Evolutionary conservation across 78 protist species (phyloP).

Genomic region (Diacronema lutheri): DNA sequence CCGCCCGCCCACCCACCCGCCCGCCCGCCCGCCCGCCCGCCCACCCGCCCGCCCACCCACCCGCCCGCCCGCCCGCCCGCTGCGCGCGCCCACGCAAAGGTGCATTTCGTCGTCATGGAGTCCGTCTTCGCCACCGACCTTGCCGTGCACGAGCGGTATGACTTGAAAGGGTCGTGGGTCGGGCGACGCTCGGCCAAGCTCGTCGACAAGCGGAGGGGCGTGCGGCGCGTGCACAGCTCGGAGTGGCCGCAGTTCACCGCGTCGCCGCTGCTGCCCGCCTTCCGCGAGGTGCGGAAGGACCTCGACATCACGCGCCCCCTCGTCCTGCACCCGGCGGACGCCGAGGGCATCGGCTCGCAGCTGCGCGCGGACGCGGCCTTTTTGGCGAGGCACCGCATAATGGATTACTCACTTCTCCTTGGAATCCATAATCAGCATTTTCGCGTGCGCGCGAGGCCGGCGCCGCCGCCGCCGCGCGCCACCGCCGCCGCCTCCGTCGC

Average conservation of each 20-base stretch:
- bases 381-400: neutral
- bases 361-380: conserved; percentile 3
- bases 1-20: no score
- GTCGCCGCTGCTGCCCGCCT: no score
- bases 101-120: conserved; percentile 25
- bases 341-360: neutral
- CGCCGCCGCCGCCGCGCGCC: neutral
- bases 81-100: neutral
- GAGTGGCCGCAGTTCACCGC: no score
- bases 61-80: no score
- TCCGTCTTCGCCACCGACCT: conserved; percentile 2
- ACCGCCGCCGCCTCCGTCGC: neutral
- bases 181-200: neutral
- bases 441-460: no score
- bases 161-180: conserved; percentile 23
- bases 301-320: neutral
- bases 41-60: no score
- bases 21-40: no score
- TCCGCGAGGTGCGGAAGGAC: neutral
- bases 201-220: neutral
- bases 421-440: conserved; percentile 12
- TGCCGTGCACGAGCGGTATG: conserved; percentile 31
- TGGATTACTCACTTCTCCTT: conserved; percentile 42
- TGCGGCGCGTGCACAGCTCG: neutral
- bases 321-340: neutral